Evolutionary conservation across 257 asterid species (phyloP).

Genomic region (Petrea volubilis): DNA sequence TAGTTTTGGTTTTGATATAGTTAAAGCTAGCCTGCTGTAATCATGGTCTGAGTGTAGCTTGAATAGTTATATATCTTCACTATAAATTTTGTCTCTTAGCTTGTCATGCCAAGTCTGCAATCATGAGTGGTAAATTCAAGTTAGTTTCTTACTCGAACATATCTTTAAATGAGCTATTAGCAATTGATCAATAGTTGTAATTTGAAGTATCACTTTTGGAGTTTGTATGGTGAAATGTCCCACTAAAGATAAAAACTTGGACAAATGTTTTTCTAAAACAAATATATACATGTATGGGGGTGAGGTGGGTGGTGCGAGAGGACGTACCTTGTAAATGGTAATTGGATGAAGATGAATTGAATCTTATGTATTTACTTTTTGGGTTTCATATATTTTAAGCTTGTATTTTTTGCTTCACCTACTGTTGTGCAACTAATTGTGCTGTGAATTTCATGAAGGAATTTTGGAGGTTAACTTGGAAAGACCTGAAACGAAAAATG

Average conservation of each 20-base stretch:
- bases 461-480: conserved; percentile 81
- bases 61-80: neutral
- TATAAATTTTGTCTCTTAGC: neutral
- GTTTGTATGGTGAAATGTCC: neutral
- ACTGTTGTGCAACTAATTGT: conserved; percentile 10
- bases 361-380: neutral
- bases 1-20: neutral
- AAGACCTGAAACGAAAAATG: conserved; percentile 76
- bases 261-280: neutral
- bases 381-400: neutral
- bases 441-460: conserved; percentile 46
- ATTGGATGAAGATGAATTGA: neutral
- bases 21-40: neutral
- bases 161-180: neutral
- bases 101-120: neutral
- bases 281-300: neutral
- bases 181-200: neutral
- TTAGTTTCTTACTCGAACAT: neutral
- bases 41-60: neutral
- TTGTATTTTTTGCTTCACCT: conserved; percentile 13
- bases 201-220: neutral
- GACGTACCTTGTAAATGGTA: neutral
- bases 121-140: neutral
- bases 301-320: neutral
- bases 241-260: neutral